Base-by-base conservation (phyloP, 1,284 basidiomycete genomes). In the Ganoderma resinaceum region DNA sequence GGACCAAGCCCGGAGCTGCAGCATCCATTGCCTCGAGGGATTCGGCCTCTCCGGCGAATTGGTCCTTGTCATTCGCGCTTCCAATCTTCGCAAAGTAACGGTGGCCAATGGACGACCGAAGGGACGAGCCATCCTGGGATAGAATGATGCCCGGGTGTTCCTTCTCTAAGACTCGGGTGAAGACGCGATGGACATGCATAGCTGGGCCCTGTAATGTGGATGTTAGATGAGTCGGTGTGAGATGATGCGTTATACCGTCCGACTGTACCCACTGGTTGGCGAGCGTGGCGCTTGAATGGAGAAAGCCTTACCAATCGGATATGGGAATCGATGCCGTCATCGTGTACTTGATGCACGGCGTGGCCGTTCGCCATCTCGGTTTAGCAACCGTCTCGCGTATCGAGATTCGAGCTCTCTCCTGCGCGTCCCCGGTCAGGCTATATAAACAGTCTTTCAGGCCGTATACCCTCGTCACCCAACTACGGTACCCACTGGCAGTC, bases 1-100 rank as follows among this genome's bases (percentile, higher is more conserved):
- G 94, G 1, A 87, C 89, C 20, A 95, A 78, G 0, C 88, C 89
- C 5, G 91, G 90, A 2, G 92, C 89, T 7, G 89, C 92, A 20
- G 74, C 71, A 20, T 82, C 75, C 75, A 95, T 92, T 0, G 86
- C 89, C 66, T 82, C 84, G 57, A 96, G 85, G 5, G 91, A 91
- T 72, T 89, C 87, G n/a, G 86, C 87, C 78, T 96, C 94, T 29
- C 91, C 93, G 0, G 79, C 74, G 72, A 88, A 91, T 73, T 95
- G 94, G 69, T 91, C 91, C 61, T 66, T 76, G 69, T 92, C 90
- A 18, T 70, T 71, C 5, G 79, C 57, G 9, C 80, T 78, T 6
- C 91, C 91, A 11, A 83, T 66, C 76, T 94, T 94, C 59, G 83
- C 87, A 71, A 85, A 92, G 77, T 91, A 93, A 18, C 74, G 75